Percentiles rank a stretch among this genome's conserved stretches.
Evolutionary conservation across 75 land plant species (phyloP).

Genomic region (Ceratopteris richardii): DNA sequence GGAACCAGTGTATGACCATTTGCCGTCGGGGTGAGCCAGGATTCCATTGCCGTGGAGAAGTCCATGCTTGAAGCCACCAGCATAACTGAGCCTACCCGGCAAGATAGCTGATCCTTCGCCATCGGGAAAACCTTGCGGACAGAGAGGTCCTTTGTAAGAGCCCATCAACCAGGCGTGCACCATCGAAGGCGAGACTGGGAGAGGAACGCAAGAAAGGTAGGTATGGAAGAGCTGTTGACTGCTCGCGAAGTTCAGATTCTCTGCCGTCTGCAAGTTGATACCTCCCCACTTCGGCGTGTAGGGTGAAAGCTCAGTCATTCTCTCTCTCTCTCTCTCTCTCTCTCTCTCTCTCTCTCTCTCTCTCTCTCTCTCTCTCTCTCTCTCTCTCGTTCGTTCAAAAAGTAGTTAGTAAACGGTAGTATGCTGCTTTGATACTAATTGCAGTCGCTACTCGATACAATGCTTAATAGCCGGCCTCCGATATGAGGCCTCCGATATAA

Average conservation of each 20-base stretch:
- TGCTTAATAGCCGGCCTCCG: no score
- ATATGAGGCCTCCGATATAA: no score
- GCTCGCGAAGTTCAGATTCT: conserved; percentile 3
- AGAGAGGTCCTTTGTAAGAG: background rate
- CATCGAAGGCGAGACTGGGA: background rate
- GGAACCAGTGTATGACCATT: conserved; percentile 5
- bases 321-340: no score
- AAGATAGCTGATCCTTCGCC: background rate
- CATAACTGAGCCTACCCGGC: background rate
- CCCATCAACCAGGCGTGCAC: background rate
- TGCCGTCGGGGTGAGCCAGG: background rate
- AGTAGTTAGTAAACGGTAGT: no score
- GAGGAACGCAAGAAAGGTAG: background rate
- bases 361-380: no score
- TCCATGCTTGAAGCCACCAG: background rate
- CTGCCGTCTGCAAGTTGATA: conserved; percentile 3
- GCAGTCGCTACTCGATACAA: no score
- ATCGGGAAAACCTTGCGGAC: background rate
- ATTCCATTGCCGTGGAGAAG: conserved; percentile 4
- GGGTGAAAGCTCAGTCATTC: background rate
- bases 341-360: no score
- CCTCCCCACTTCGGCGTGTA: background rate
- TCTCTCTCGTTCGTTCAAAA: no score
- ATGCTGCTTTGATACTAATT: no score
- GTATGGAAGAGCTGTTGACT: background rate